Evolutionary conservation across 73 alveolate species (phyloP), one percentile per base, ranked within the genome.

Genomic region (Paramecium sonneborni): DNA sequence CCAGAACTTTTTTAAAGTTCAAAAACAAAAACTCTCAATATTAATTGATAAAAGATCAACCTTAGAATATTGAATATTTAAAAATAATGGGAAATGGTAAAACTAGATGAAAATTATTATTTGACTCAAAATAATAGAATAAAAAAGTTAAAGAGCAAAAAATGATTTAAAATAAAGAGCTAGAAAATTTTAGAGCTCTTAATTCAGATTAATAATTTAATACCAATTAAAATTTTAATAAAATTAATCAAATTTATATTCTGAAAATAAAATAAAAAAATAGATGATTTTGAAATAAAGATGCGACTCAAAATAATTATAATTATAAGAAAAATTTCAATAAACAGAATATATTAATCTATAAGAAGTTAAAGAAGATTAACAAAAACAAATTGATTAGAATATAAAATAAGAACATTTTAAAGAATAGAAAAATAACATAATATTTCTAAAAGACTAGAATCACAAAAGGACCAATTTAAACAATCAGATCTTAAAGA

Each of bases 101-200:
- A 67, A 67, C 18, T 67, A 21, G 84, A 67, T 67, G 84, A 67
- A 67, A 67, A 24, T 67, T 67, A 67, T 67, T 67, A 67, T 24
- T 30, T 67, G 26, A 32, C 23, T 67, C 48, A 21, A 0, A 28
- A 32, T 11, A 67, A 67, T 67, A 23, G 44, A 12, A 67, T 30
- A 67, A 57, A 20, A 28, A 57, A 57, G 76, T 15, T 8, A 11
- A 2, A 5, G 30, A 56, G 6, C 72, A 6, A 23, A n/a, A 6
- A 20, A 1, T 9, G 12, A n/a, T 23, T 56, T 1, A 56, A 20
- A 56, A 12, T 9, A 12, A 43, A 43, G 57, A 43, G 57, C 57
- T 28, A 5, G 38, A 57, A 15, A 21, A 28, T 1, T 28, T 34
- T 5, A 28, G 18, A 20, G 23, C 41, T 7, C 24, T 21, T 57